Conservation (phyloP, 2,329 filamentous ascomycete species). For the Colletotrichum zoysiae region DNA sequence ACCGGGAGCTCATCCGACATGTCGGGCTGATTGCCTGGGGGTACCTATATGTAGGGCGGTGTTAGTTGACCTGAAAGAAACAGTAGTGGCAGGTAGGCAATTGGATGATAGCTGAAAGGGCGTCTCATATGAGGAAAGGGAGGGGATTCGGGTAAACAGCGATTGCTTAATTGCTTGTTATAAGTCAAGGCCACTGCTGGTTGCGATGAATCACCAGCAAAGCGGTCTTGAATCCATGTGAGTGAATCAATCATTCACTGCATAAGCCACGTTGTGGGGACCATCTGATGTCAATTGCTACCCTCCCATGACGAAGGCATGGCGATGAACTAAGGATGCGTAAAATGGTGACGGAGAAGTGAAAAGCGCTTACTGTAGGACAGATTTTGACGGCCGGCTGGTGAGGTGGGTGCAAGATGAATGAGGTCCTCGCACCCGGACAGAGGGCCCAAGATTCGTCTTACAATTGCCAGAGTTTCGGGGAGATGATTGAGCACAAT, state of each 20-base stretch:
- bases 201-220: background rate
- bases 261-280: background rate
- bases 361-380: constrained; percentile 13
- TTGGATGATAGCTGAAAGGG: background rate
- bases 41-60: background rate
- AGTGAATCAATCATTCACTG: constrained; percentile 3
- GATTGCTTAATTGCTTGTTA: background rate
- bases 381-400: background rate
- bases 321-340: background rate
- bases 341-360: background rate
- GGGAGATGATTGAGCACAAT: constrained; percentile 15
- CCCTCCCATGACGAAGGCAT: background rate
- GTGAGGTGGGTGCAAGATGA: constrained; percentile 18
- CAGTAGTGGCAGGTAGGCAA: background rate
- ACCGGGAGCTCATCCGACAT: constrained; percentile 28
- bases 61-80: constrained; percentile 12
- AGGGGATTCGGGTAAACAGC: background rate
- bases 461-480: constrained; percentile 11
- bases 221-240: background rate
- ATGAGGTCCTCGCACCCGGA: constrained; percentile 7
- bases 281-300: constrained; percentile 2
- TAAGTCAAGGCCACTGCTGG: background rate
- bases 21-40: constrained; percentile 3
- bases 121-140: background rate
- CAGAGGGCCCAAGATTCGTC: constrained; percentile 4